These are phyloP conservation scores for Biancaea sappan DNA, from an alignment of 306 rosid genomes.

Conservation along the genomic window DNA sequence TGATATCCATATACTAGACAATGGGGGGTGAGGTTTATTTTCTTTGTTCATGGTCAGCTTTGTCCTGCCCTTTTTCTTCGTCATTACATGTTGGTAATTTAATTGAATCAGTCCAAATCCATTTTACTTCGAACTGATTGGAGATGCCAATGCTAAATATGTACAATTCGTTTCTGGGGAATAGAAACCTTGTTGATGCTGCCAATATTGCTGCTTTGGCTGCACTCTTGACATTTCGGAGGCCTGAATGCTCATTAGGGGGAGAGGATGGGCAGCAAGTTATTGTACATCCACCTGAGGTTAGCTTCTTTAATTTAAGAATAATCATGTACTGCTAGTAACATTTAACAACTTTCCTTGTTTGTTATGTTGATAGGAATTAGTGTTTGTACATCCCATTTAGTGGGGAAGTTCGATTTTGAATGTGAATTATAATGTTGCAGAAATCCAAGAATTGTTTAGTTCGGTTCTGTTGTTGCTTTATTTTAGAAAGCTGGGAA, in stretches of 20 bases:
- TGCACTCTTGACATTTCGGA: slow-evolving; percentile 73
- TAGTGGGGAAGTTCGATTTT: neutral
- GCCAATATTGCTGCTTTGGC: slow-evolving; percentile 89
- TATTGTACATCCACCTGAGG: slow-evolving; percentile 85
- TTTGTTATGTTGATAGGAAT: neutral
- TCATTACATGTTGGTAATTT: neutral
- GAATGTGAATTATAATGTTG: neutral
- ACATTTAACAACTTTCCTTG: neutral
- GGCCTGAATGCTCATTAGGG: slow-evolving; percentile 82
- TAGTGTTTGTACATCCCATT: neutral
- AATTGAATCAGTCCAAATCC: neutral
- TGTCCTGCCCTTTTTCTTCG: neutral
- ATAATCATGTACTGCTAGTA: neutral
- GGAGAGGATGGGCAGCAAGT: slow-evolving; percentile 88
- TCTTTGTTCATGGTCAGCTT: neutral
- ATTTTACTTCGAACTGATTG: neutral
- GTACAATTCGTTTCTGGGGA: neutral
- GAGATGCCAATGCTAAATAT: neutral
- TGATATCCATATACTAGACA: slow-evolving; percentile 83
- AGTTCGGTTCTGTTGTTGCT: too few species aligned
- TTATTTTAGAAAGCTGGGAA: too few species aligned
- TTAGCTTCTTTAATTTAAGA: slow-evolving; percentile 34
- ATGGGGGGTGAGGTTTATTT: slow-evolving; percentile 64
- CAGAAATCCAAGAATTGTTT: too few species aligned
- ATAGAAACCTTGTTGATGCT: slow-evolving; percentile 88